These are phyloP conservation scores for Gentiana straminea DNA, from an alignment of 257 asterid genomes.

Conservation along the genomic window DNA sequence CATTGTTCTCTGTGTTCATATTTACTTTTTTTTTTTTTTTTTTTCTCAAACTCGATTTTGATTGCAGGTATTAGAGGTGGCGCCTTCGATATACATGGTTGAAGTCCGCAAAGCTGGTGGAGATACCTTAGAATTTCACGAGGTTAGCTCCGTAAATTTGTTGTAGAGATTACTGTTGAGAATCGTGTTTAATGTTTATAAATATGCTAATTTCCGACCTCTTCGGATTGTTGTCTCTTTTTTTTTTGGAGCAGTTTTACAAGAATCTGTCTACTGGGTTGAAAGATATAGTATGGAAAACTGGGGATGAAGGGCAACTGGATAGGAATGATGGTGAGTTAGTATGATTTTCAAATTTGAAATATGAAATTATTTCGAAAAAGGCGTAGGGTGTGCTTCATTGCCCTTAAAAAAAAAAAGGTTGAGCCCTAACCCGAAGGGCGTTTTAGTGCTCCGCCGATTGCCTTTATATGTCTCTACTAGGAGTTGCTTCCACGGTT, in stretches of 20 bases:
- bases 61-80: constrained; percentile 75
- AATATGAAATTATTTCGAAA: no score
- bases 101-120: constrained; percentile 95
- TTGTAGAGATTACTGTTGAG: neutral
- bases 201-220: neutral
- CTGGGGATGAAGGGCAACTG: constrained; percentile 48
- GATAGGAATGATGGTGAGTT: constrained; percentile 35
- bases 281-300: constrained; percentile 86
- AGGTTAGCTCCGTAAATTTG: constrained; percentile 26
- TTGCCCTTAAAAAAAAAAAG: no score
- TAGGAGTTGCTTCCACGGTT: no score
- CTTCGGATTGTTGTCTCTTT: constrained; percentile 3
- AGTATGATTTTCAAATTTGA: neutral
- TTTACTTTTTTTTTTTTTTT: neutral
- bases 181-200: neutral
- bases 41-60: neutral
- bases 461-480: no score
- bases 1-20: neutral
- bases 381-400: no score
- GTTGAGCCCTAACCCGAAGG: no score
- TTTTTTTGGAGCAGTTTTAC: constrained; percentile 46
- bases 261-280: constrained; percentile 76
- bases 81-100: constrained; percentile 84
- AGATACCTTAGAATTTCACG: constrained; percentile 90
- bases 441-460: no score